phyloP scores from a whole-genome alignment of 2,329 filamentous ascomycete species.

The Juglanconis sp. region DNA sequence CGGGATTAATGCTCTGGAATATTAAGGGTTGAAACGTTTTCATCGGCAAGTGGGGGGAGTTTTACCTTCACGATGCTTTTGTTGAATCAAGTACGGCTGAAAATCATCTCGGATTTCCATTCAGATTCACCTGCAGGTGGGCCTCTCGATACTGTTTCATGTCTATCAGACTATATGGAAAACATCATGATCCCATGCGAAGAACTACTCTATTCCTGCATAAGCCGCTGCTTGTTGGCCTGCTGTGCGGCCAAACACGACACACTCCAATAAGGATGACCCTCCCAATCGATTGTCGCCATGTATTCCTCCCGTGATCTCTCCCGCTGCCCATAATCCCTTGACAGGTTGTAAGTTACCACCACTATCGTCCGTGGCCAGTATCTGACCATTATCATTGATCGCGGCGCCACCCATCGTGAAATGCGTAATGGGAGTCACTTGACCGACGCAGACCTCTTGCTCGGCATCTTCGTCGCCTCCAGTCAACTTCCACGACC shows the following conservation, averaged over 20 bases:
- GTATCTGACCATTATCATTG: conserved; percentile 49
- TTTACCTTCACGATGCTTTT: no score
- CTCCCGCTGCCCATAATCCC: conserved; percentile 61
- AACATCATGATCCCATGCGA: background rate
- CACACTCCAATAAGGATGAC: conserved; percentile 95
- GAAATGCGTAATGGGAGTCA: conserved; percentile 64
- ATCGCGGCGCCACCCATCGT: conserved; percentile 65
- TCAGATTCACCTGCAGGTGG: no score
- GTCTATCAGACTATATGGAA: no score
- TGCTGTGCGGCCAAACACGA: conserved; percentile 66
- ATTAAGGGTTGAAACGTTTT: no score
- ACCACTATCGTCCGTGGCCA: conserved; percentile 35
- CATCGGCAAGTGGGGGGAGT: no score
- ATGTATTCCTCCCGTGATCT: conserved; percentile 64
- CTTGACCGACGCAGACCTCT: conserved; percentile 54
- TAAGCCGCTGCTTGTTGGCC: conserved; percentile 42
- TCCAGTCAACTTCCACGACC: conserved; percentile 49
- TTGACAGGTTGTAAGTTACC: conserved; percentile 40
- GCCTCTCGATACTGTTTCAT: no score
- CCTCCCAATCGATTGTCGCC: conserved; percentile 97
- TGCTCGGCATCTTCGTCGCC: conserved; percentile 45
- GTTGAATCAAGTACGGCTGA: no score
- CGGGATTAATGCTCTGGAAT: no score
- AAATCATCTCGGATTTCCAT: no score
- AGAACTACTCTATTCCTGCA: background rate